Evolutionary conservation across 768 basidiomycete genomes (phyloP).

Genomic region (Lactifluus pinguis): DNA sequence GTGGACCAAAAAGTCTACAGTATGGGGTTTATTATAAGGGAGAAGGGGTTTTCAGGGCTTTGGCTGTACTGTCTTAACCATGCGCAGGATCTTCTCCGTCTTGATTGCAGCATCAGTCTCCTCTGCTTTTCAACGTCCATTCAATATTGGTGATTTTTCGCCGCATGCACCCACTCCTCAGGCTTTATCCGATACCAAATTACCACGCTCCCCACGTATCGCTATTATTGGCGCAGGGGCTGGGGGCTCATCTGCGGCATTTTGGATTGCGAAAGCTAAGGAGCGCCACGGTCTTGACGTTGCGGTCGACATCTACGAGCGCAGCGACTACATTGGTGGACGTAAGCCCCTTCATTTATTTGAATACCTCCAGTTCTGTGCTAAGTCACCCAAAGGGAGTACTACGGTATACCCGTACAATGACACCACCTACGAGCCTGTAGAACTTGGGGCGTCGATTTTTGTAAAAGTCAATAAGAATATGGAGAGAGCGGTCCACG

Average conservation of each 20-base stretch:
- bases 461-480: constrained; percentile 74
- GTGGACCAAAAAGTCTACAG: too few relatives aligned
- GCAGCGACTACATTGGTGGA: constrained; percentile 68
- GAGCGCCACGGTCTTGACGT: constrained; percentile 59
- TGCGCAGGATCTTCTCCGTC: constrained; percentile 18
- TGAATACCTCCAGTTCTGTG: not conserved
- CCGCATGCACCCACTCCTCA: not conserved
- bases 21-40: too few relatives aligned
- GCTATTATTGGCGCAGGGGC: constrained; percentile 91
- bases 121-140: constrained; percentile 39
- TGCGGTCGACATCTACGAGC: constrained; percentile 81
- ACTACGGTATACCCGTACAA: constrained; percentile 67
- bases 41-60: too few relatives aligned
- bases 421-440: constrained; percentile 44
- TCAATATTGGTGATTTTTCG: constrained; percentile 29
- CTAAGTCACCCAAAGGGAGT: constrained; percentile 45
- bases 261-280: constrained; percentile 74
- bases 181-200: not conserved
- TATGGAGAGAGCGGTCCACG: constrained; percentile 62
- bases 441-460: constrained; percentile 85
- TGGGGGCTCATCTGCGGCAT: constrained; percentile 74
- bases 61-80: too few relatives aligned
- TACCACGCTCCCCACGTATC: constrained; percentile 32
- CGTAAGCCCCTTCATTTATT: constrained; percentile 42
- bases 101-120: constrained; percentile 22